Evolutionary conservation across 176 grass and related monocot species (phyloP).

Genomic region (Areca catechu): DNA sequence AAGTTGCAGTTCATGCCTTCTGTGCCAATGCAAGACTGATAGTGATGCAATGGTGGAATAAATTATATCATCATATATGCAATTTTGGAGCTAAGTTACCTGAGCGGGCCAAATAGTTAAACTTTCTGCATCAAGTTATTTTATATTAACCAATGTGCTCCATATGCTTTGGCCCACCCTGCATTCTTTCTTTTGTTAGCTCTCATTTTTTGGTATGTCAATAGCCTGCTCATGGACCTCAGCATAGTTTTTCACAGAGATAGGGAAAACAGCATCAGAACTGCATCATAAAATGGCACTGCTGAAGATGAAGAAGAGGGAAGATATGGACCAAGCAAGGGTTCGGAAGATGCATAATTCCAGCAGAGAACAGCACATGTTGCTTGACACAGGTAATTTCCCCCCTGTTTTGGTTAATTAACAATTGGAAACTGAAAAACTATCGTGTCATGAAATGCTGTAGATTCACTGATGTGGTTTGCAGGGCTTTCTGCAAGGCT

Average conservation of each 20-base stretch:
- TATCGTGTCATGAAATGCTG: neutral
- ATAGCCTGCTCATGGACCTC: too few species aligned
- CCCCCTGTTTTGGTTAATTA: neutral
- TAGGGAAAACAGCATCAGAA: conserved; percentile 7
- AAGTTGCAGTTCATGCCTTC: too few species aligned
- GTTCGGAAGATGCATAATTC: conserved; percentile 3
- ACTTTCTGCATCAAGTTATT: too few species aligned
- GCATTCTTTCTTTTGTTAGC: too few species aligned
- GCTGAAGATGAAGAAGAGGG: conserved; percentile 1
- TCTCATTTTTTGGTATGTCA: too few species aligned
- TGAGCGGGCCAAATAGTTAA: too few species aligned
- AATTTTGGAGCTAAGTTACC: too few species aligned
- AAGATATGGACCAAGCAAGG: neutral
- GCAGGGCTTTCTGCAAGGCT: conserved; percentile 5
- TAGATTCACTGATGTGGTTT: neutral
- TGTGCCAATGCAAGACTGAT: too few species aligned
- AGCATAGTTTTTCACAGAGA: neutral
- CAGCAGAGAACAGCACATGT: neutral
- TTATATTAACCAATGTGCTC: too few species aligned
- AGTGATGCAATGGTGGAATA: too few species aligned
- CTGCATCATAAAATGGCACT: conserved; percentile 17
- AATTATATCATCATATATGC: too few species aligned
- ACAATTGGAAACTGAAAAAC: neutral
- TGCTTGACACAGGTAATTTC: neutral
- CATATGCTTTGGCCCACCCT: too few species aligned